Conservation (phyloP, 2,329 filamentous ascomycete species). For the Alternaria sp. region DNA sequence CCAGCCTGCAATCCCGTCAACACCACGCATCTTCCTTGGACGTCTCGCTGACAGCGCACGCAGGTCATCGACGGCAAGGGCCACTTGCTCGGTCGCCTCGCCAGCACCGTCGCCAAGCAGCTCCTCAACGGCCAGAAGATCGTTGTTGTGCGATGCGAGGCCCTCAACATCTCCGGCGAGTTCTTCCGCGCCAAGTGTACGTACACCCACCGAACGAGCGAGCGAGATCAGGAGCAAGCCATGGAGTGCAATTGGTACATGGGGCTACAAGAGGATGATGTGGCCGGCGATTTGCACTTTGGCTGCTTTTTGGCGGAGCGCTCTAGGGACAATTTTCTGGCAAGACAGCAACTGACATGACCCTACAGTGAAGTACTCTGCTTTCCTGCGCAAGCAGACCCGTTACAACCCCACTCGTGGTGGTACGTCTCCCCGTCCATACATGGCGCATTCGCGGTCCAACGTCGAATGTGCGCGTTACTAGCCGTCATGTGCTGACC, state of each 20-base stretch:
- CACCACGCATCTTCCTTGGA: slow-evolving; percentile 7
- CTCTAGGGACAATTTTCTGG: slow-evolving; percentile 1
- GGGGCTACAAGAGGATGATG: not conserved
- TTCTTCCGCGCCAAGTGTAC: slow-evolving; percentile 99
- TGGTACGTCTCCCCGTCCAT: slow-evolving; percentile 67
- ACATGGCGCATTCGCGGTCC: not conserved
- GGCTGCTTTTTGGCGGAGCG: slow-evolving; percentile 16
- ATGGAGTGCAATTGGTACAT: slow-evolving; percentile 16
- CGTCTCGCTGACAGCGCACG: slow-evolving; percentile 37
- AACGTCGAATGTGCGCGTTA: not conserved
- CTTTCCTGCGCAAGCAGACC: slow-evolving; percentile 99
- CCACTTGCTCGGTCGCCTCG: slow-evolving; percentile 98
- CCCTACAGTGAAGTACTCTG: slow-evolving; percentile 96
- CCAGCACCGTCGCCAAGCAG: slow-evolving; percentile 98
- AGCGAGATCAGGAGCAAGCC: slow-evolving; percentile 22
- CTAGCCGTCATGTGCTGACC: slow-evolving; percentile 19
- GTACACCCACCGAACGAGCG: slow-evolving; percentile 56
- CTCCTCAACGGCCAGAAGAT: slow-evolving; percentile 99
- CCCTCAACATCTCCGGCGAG: slow-evolving; percentile 99
- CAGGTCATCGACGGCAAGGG: slow-evolving; percentile 99
- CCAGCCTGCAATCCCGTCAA: slow-evolving; percentile 12
- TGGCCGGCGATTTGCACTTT: slow-evolving; percentile 9
- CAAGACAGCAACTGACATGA: slow-evolving; percentile 37
- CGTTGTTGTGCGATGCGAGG: slow-evolving; percentile 97
- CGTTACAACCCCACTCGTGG: slow-evolving; percentile 99